These are phyloP conservation scores for Ensete glaucum DNA, from an alignment of 176 grass and related monocot species.

Conservation along the genomic window DNA sequence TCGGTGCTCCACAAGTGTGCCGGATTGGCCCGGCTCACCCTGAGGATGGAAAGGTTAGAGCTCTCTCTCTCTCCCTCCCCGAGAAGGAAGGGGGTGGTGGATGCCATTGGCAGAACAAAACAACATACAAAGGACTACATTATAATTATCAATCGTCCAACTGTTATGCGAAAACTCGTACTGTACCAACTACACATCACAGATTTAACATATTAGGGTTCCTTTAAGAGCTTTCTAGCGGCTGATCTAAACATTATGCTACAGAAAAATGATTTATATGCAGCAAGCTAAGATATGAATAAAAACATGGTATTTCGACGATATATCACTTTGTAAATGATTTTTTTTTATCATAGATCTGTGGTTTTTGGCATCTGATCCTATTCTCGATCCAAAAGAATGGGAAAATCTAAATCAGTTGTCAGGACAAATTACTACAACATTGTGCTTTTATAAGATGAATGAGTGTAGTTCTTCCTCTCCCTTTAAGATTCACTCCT, in stretches of 20 bases:
- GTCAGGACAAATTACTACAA: neutral
- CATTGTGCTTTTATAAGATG: neutral
- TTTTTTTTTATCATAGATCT: neutral
- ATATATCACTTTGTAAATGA: neutral
- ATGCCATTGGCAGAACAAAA: neutral
- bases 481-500: neutral
- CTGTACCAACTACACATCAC: neutral
- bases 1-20: slow-evolving; percentile 54
- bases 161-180: neutral
- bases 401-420: neutral
- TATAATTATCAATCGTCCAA: neutral
- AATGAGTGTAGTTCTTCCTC: neutral
- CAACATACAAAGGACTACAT: neutral
- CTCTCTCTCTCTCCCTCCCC: neutral
- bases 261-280: neutral
- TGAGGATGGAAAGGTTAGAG: slow-evolving; percentile 72
- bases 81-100: no score
- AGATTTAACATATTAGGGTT: no score
- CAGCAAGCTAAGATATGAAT: neutral
- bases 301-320: neutral
- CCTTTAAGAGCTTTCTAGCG: neutral
- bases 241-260: neutral
- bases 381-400: neutral
- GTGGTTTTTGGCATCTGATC: neutral
- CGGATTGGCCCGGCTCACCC: slow-evolving; percentile 36